Evolutionary conservation across 805 yeast species (phyloP), one percentile per base, ranked within the genome.

Genomic region (Citeromyces matritensis): DNA sequence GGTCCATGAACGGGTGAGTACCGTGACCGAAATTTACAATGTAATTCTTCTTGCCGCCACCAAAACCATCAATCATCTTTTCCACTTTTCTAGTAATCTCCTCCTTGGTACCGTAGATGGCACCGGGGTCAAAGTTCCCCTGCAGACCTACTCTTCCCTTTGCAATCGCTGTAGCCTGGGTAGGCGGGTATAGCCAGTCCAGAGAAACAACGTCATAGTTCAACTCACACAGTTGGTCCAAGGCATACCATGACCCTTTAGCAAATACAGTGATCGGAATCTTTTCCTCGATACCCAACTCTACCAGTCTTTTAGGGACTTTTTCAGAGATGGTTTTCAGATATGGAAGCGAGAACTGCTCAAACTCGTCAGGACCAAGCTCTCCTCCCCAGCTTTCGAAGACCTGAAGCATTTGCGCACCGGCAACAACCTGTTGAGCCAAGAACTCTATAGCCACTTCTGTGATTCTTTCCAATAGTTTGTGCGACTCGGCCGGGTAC

Each of bases 341-440:
- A 50, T 83, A 91, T 3, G 97, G 97, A 45, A 88, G 67, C 4
- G 93, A 77, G 53, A 85, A 91, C 51, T 81, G 86, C 39, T 66
- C 65, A 55, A 88, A 91, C 47, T 91, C 98, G 32, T 60, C 60
- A 9, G 95, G 94, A 1, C 94, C 91, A 35, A 91, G 65, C 57
- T 91, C 97, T 32, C 97, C 95, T 35, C 95, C 98, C 94, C 95
- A 86, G 24, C 94, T 80, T 50, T 91, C 98, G 49, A 91, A 91
- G 24, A 91, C 85, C 57, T 91, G 98, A 37, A 91, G 65, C 76
- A 91, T 85, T 60, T 91, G 98, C 24, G 97, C 97, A 43, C 98
- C 98, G 2, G 98, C 98, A 42, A 75, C 73, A 29, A 91, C 95
- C 57, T 91, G 98, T 45, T 77, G 81, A 3, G 94, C 94, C 46